These are phyloP conservation scores for Colletotrichum theobromicola DNA, from an alignment of 2,329 filamentous ascomycete species.

Conservation along the genomic window DNA sequence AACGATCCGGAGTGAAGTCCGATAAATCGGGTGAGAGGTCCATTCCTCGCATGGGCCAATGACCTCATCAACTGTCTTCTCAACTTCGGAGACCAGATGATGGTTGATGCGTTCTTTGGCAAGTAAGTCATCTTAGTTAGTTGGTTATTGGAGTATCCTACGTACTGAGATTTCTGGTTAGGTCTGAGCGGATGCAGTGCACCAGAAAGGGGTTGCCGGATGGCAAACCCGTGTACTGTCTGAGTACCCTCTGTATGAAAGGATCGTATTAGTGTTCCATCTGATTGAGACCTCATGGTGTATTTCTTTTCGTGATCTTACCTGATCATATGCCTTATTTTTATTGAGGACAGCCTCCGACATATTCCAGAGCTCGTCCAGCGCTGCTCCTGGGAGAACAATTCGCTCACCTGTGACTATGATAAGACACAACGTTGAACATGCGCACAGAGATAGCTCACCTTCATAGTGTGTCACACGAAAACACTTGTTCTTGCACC, in stretches of 20 bases:
- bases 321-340: constrained; percentile 4
- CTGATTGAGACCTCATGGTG: neutral
- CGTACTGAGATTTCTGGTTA: neutral
- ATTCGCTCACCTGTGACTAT: neutral
- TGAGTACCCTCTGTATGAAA: neutral
- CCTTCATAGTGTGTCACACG: constrained; percentile 2
- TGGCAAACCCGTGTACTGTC: constrained; percentile 4
- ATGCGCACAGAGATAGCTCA: neutral
- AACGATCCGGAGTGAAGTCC: constrained; percentile 44
- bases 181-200: constrained; percentile 1
- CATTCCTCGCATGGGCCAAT: constrained; percentile 39
- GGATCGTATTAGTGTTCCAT: neutral
- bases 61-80: constrained; percentile 30
- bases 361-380: constrained; percentile 9
- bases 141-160: neutral
- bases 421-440: neutral
- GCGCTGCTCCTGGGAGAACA: neutral
- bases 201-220: constrained; percentile 6
- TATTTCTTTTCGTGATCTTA: neutral
- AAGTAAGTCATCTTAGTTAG: neutral
- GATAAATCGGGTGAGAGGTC: constrained; percentile 38
- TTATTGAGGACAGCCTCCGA: constrained; percentile 1
- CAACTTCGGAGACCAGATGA: neutral
- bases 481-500: neutral
- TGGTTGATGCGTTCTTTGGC: neutral